Conservation (phyloP, 306 rosid species). For the Fagus crenata region DNA sequence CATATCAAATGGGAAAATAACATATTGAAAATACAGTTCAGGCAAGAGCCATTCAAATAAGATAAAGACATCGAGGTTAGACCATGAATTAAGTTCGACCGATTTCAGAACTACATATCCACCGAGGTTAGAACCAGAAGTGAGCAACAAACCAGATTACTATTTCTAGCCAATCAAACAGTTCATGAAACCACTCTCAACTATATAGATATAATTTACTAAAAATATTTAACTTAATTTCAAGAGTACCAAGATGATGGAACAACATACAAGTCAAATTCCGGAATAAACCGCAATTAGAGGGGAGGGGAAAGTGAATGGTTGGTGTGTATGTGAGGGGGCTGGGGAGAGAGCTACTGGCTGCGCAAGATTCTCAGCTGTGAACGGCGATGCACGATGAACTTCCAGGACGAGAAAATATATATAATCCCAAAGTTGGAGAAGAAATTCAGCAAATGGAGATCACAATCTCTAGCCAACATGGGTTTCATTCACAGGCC, state of each 20-base stretch:
- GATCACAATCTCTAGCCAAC: slow-evolving; percentile 28
- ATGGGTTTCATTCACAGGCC: slow-evolving; percentile 66
- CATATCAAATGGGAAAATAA: too few relatives aligned
- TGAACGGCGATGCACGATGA: slow-evolving; percentile 29
- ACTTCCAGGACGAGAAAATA: slow-evolving; percentile 30
- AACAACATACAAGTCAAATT: slow-evolving; percentile 41
- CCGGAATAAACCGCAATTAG: slow-evolving; percentile 37
- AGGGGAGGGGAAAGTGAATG: not conserved
- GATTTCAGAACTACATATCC: not conserved
- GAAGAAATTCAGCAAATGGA: slow-evolving; percentile 19
- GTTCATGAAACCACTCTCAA: not conserved
- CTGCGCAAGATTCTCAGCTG: slow-evolving; percentile 36
- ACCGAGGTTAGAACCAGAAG: not conserved
- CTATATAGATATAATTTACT: slow-evolving; percentile 27
- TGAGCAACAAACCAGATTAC: not conserved
- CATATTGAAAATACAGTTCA: too few relatives aligned
- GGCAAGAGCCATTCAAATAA: too few relatives aligned
- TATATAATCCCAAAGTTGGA: slow-evolving; percentile 8
- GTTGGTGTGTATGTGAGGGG: too few relatives aligned
- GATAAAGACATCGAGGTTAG: not conserved
- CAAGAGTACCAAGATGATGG: slow-evolving; percentile 33
- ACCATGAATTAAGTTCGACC: not conserved
- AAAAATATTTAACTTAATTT: slow-evolving; percentile 29
- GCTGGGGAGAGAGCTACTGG: slow-evolving; percentile 6
- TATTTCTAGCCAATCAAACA: not conserved